Percentiles rank a stretch among this genome's conserved stretches.
Conservation (phyloP, 1,139 yeast genomes). For the Suhomyces panamericanus region DNA sequence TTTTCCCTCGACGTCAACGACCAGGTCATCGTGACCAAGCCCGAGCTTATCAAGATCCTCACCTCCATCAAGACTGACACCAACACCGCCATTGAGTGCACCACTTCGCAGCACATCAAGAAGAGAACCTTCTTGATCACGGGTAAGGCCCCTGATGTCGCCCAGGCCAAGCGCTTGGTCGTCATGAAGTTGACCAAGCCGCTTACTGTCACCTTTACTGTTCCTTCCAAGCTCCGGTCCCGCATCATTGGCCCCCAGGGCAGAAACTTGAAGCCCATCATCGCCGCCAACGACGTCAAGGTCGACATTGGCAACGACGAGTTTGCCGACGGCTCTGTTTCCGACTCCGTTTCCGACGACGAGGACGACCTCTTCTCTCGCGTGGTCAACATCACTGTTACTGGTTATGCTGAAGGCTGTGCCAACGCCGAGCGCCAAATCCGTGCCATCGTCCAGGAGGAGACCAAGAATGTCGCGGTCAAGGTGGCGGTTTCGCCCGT, state of each 20-base stretch:
- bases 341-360: constrained; percentile 18
- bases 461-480: constrained; percentile 58
- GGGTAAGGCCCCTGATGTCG: constrained; percentile 72
- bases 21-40: constrained; percentile 61
- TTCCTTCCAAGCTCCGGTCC: constrained; percentile 80
- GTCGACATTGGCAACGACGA: constrained; percentile 67
- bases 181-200: constrained; percentile 79
- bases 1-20: constrained; percentile 69
- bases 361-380: constrained; percentile 55
- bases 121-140: constrained; percentile 83
- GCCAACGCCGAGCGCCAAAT: constrained; percentile 71
- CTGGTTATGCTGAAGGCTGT: constrained; percentile 87
- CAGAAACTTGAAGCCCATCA: constrained; percentile 74
- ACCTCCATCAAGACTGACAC: constrained; percentile 60
- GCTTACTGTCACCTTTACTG: constrained; percentile 55
- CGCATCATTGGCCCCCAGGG: constrained; percentile 91
- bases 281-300: constrained; percentile 67
- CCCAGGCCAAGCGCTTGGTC: constrained; percentile 72
- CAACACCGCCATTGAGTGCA: constrained; percentile 76
- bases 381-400: constrained; percentile 60
- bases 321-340: constrained; percentile 18
- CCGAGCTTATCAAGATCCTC: constrained; percentile 65
- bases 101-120: constrained; percentile 73
- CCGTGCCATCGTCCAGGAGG: constrained; percentile 70
- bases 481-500: constrained; percentile 48